Base-by-base conservation (phyloP, 768 basidiomycete species). In the Myochromella boudieri region DNA sequence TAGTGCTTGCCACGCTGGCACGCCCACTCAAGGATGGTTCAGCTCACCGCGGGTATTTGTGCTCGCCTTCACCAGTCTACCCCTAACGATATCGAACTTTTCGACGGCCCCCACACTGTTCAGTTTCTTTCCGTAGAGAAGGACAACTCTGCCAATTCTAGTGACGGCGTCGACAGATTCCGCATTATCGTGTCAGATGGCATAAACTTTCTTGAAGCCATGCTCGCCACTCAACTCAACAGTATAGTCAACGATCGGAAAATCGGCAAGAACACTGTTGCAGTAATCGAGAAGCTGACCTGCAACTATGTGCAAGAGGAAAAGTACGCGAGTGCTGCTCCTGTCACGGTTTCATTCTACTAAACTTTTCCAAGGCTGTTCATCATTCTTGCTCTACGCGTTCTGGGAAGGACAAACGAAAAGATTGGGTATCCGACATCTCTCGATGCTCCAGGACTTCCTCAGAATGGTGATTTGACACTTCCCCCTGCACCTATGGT, bases 171-270 rank as follows among this genome's bases (percentile, higher is more conserved):
- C 34, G 85, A 87, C 59, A 72, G 86, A 47, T 83, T 79, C 65
- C 78, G 92, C 51, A 76, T 95, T 49, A 91, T 97, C 65, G 71
- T 97, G 31, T 95, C 93, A 0, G 95, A 98, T 66, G 94, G 95
- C 32, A 72, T 75, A 15, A 69, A 88, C 54, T 97, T 89, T 64
- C 74, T 88, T 39, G 95, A 97, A 64, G 85, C 89, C 20, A 97
- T 99, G 97, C 74, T 98, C 26, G 91, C 94, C 4, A 97, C 95
- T 0, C 88, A 91, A 59, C 77, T 94, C 36, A 97, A 97, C 58
- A 51, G 71, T 5, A 68, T 91, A 52, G 83, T 95, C 12, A 75
- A 84, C 11, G 72, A 81, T 0, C 78, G 82, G 5, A 59, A 69
- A 1, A 71, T 97, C 26, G 66, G 68, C 27, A 90, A 85, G 60